Evolutionary conservation across 1,284 basidiomycete species (phyloP).

Genomic region (Tylopilus orsonianus): DNA sequence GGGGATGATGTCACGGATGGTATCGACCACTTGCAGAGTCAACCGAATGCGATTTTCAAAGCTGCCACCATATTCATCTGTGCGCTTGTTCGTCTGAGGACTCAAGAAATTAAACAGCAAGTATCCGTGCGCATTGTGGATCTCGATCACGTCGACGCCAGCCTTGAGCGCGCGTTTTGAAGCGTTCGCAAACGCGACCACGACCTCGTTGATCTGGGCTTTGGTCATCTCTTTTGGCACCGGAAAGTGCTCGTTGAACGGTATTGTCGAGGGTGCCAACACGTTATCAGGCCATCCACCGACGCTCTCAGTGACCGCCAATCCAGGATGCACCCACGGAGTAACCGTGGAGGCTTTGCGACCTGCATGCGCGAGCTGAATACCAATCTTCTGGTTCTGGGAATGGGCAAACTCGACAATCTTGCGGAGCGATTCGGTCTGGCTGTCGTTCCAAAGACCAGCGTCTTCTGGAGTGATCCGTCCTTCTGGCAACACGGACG

Average conservation of each 20-base stretch:
- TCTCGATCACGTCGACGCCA: slow-evolving; percentile 69
- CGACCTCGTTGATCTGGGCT: slow-evolving; percentile 57
- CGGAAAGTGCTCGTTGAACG: slow-evolving; percentile 50
- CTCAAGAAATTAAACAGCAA: slow-evolving; percentile 55
- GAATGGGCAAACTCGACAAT: slow-evolving; percentile 78
- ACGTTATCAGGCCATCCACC: slow-evolving; percentile 74
- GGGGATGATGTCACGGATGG: slow-evolving; percentile 55
- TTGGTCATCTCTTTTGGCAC: slow-evolving; percentile 54
- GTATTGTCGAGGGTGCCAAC: slow-evolving; percentile 56
- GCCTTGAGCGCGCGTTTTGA: slow-evolving; percentile 56
- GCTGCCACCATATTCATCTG: slow-evolving; percentile 72
- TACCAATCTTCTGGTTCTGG: slow-evolving; percentile 67
- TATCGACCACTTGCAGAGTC: slow-evolving; percentile 56
- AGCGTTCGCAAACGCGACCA: slow-evolving; percentile 58
- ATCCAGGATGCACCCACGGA: slow-evolving; percentile 52
- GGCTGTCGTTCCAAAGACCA: slow-evolving; percentile 78
- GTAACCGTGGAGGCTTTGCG: slow-evolving; percentile 64
- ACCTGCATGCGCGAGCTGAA: slow-evolving; percentile 83
- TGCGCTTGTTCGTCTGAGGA: slow-evolving; percentile 66
- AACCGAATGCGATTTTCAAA: slow-evolving; percentile 70
- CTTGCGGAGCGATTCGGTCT: slow-evolving; percentile 64
- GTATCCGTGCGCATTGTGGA: slow-evolving; percentile 67
- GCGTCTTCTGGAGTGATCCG: slow-evolving; percentile 48
- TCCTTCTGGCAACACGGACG: slow-evolving; percentile 61
- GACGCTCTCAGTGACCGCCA: slow-evolving; percentile 44